phyloP scores from a whole-genome alignment of 441 rosid species.

The Metrosideros polymorpha region DNA sequence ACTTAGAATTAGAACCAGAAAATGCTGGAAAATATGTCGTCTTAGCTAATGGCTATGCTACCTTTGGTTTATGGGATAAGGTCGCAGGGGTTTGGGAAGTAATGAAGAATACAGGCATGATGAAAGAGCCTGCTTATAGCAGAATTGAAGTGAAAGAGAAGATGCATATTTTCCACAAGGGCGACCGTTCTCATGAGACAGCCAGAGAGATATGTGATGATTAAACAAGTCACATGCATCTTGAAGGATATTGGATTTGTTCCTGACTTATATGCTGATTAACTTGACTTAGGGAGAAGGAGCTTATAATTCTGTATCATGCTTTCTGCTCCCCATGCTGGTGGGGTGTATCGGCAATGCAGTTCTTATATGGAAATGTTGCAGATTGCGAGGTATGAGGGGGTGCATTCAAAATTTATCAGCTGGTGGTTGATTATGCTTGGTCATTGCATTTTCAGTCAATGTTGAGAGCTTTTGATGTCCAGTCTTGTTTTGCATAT shows the following conservation, averaged over 20 bases:
- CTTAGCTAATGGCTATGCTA: slow-evolving; percentile 56
- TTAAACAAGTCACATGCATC: slow-evolving; percentile 26
- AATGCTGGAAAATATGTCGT: slow-evolving; percentile 69
- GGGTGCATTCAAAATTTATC: not conserved
- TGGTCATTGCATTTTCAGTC: not conserved
- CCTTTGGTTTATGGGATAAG: slow-evolving; percentile 56
- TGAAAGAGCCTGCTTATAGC: slow-evolving; percentile 65
- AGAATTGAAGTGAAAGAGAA: slow-evolving; percentile 60
- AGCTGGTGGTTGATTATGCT: not conserved
- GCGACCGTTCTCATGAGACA: slow-evolving; percentile 35
- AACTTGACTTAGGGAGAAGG: not conserved
- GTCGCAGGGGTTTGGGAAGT: slow-evolving; percentile 45
- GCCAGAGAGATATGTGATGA: slow-evolving; percentile 32
- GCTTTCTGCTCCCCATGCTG: not conserved
- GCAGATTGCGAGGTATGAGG: not conserved
- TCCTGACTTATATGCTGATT: slow-evolving; percentile 20
- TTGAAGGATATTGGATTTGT: slow-evolving; percentile 33
- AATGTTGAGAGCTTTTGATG: not conserved
- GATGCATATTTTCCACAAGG: slow-evolving; percentile 42
- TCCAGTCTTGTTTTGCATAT: not conserved
- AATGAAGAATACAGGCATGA: slow-evolving; percentile 47
- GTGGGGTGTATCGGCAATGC: not conserved
- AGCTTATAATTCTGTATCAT: not conserved
- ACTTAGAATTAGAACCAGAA: slow-evolving; percentile 46
- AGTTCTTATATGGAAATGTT: not conserved